phyloP scores from a whole-genome alignment of 495 filamentous ascomycete genomes.

The Cairneyella variabilis region DNA sequence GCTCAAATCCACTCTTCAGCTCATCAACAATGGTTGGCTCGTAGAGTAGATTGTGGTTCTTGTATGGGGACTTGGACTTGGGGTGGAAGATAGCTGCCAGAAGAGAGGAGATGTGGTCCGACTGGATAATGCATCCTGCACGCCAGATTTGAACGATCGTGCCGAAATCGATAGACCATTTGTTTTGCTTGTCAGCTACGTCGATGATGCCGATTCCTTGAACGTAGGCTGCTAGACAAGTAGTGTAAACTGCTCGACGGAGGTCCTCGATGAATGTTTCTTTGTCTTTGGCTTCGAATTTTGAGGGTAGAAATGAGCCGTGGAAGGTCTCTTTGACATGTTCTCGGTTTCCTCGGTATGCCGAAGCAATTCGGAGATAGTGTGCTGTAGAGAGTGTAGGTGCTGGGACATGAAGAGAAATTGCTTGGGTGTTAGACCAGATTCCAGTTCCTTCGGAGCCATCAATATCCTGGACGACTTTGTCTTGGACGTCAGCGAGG shows the following conservation, averaged over 20 bases:
- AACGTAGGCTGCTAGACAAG: constrained; percentile 59
- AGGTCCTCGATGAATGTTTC: constrained; percentile 55
- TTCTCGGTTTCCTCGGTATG: constrained; percentile 53
- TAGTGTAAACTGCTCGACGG: constrained; percentile 55
- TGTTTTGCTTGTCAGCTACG: constrained; percentile 53
- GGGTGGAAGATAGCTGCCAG: constrained; percentile 38
- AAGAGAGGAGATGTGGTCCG: constrained; percentile 61
- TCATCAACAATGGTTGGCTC: constrained; percentile 48
- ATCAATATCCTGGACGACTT: constrained; percentile 70
- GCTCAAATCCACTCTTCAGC: constrained; percentile 44
- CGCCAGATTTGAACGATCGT: constrained; percentile 67
- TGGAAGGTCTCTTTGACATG: constrained; percentile 35
- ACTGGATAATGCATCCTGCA: constrained; percentile 69
- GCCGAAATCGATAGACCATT: constrained; percentile 58
- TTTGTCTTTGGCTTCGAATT: constrained; percentile 36
- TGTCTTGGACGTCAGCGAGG: constrained; percentile 65
- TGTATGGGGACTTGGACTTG: constrained; percentile 1
- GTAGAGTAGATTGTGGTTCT: constrained; percentile 41
- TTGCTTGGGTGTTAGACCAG: constrained; percentile 61
- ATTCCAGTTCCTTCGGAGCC: constrained; percentile 65
- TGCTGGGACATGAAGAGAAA: constrained; percentile 56
- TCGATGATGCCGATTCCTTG: constrained; percentile 68
- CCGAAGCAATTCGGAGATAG: constrained; percentile 62
- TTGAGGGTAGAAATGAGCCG: constrained; percentile 14
- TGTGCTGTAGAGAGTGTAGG: constrained; percentile 64